Conservation (phyloP, 2,329 filamentous ascomycete genomes). For the Neodidymelliopsis sp. region DNA sequence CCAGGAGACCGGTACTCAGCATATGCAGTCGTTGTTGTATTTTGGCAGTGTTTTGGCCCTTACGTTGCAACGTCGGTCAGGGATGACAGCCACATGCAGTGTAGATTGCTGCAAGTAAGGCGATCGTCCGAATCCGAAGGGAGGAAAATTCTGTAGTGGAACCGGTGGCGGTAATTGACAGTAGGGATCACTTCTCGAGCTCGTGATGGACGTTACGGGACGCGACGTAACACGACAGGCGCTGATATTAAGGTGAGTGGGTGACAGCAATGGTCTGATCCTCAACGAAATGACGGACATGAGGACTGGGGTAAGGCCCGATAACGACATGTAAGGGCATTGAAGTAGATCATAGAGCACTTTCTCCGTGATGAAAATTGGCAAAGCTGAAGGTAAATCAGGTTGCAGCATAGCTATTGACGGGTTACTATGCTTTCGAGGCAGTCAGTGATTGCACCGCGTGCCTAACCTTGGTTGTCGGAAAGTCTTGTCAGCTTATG, state of each 20-base stretch:
- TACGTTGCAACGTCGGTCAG: conserved; percentile 33
- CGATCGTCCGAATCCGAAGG: conserved; percentile 25
- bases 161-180: conserved; percentile 28
- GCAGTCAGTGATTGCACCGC: too few relatives aligned
- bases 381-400: not conserved
- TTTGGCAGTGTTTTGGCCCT: conserved; percentile 25
- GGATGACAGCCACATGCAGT: conserved; percentile 25
- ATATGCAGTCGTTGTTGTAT: conserved; percentile 32
- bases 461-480: conserved; percentile 8
- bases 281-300: conserved; percentile 13
- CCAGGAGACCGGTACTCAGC: conserved; percentile 29
- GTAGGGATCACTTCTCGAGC: conserved; percentile 27
- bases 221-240: conserved; percentile 31
- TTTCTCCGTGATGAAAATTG: not conserved
- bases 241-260: conserved; percentile 23
- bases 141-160: conserved; percentile 27
- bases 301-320: conserved; percentile 13
- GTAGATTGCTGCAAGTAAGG: conserved; percentile 24
- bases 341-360: not conserved
- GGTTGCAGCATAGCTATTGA: not conserved
- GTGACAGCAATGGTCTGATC: conserved; percentile 14
- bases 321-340: conserved; percentile 6
- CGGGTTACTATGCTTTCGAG: not conserved
- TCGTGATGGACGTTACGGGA: conserved; percentile 27
- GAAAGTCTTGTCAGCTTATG: conserved; percentile 12